Conservation (phyloP, 441 rosid genomes). For the Pelargonium australe region DNA sequence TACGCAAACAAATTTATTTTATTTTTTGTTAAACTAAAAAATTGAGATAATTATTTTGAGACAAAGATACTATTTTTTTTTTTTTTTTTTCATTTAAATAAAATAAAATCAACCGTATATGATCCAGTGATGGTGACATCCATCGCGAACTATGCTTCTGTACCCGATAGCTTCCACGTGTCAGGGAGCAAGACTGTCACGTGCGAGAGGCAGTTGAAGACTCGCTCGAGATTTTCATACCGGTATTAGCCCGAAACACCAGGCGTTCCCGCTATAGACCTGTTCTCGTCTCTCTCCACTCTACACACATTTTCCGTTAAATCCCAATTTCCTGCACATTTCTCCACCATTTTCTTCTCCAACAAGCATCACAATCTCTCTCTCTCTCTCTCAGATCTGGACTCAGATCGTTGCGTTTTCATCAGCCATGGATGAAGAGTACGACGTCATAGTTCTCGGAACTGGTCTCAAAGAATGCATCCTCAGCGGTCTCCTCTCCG, state of each 20-base stretch:
- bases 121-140: not conserved
- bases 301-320: not conserved
- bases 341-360: not conserved
- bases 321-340: not conserved
- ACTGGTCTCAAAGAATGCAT: constrained; percentile 77
- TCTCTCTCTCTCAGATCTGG: not conserved
- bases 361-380: not conserved
- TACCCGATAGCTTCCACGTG: not conserved
- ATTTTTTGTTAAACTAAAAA: no score
- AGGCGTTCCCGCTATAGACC: not conserved
- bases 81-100: no score
- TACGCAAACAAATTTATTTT: no score
- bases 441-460: constrained; percentile 68
- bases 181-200: not conserved
- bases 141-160: not conserved
- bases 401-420: not conserved
- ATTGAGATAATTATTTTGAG: no score
- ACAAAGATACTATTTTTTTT: no score
- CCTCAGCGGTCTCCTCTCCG: constrained; percentile 71
- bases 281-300: not conserved
- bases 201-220: not conserved
- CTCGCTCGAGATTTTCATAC: not conserved
- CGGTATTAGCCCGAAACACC: constrained; percentile 2
- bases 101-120: no score
- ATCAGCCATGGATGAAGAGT: constrained; percentile 55